These are phyloP conservation scores for Rhizoclosmatium globosum DNA, from an alignment of 192 early-diverging fungal genomes.

Conservation along the genomic window DNA sequence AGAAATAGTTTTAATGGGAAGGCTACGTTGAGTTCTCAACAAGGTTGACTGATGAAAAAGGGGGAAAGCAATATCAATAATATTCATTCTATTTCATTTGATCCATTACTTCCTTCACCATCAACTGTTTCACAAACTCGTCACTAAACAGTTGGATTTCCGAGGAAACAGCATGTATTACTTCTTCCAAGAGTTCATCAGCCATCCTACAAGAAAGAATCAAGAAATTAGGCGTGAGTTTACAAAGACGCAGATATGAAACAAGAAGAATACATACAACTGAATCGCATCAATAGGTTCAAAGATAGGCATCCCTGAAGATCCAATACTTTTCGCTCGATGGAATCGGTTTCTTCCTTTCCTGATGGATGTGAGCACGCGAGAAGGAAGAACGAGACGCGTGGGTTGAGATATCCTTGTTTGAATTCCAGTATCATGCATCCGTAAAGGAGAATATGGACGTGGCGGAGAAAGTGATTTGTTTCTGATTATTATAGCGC, in stretches of 20 bases:
- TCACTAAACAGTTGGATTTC: conserved; percentile 1
- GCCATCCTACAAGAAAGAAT: not conserved
- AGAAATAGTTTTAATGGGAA: too few relatives aligned
- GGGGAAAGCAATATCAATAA: too few relatives aligned
- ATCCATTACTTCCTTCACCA: conserved; percentile 36
- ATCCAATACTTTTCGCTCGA: not conserved
- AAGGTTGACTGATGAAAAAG: too few relatives aligned
- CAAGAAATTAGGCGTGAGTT: not conserved
- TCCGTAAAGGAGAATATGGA: not conserved
- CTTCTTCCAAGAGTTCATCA: conserved; percentile 7
- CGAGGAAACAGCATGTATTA: not conserved
- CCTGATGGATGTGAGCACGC: not conserved
- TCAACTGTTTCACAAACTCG: not conserved
- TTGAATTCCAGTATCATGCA: not conserved
- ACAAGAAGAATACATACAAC: not conserved
- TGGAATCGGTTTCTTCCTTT: not conserved
- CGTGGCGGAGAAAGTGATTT: not conserved
- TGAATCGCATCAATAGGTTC: conserved; percentile 4
- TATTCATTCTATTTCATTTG: too few relatives aligned
- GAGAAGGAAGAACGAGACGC: not conserved
- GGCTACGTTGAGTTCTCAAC: too few relatives aligned
- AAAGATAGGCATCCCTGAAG: not conserved
- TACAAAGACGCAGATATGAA: not conserved
- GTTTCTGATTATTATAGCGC: not conserved
- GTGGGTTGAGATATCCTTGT: not conserved